phyloP scores from a whole-genome alignment of 73 alveolate species.

The Durusdinium trenchii region DNA sequence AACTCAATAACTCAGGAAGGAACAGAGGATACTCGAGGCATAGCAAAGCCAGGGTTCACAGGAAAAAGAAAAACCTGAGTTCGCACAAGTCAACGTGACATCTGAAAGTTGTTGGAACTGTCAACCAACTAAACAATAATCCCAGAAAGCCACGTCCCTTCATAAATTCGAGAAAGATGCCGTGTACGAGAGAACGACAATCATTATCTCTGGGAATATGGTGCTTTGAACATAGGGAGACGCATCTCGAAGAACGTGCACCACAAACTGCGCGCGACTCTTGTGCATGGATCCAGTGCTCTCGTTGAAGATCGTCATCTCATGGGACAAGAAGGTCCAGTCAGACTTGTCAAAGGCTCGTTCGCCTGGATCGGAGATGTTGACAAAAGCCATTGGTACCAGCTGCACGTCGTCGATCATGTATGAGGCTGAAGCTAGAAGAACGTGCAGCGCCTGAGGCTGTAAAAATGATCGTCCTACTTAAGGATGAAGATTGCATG shows the following conservation, averaged over 20 bases:
- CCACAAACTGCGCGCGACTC: conserved; percentile 44
- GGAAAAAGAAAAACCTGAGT: conserved; percentile 62
- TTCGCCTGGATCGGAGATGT: conserved; percentile 5
- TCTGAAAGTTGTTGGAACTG: background rate
- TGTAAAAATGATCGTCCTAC: no score
- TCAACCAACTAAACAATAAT: background rate
- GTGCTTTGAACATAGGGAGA: conserved; percentile 36
- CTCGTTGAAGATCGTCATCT: background rate
- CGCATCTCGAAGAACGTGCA: conserved; percentile 51
- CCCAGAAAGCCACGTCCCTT: background rate
- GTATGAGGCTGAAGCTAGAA: conserved; percentile 49
- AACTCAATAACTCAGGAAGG: background rate
- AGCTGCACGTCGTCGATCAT: conserved; percentile 53
- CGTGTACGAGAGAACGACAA: conserved; percentile 54
- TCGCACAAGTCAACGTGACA: background rate
- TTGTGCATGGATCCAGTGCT: conserved; percentile 10
- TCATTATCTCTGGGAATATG: conserved; percentile 67
- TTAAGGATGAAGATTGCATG: no score
- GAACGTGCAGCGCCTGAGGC: conserved; percentile 43
- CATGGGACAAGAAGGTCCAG: conserved; percentile 41
- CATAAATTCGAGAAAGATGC: background rate
- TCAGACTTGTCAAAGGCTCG: conserved; percentile 35
- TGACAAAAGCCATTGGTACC: background rate
- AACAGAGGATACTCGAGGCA: conserved; percentile 76
- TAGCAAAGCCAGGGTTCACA: conserved; percentile 72